phyloP scores from a whole-genome alignment of 768 basidiomycete genomes.

The Dictyophora rubrovolvata region DNA sequence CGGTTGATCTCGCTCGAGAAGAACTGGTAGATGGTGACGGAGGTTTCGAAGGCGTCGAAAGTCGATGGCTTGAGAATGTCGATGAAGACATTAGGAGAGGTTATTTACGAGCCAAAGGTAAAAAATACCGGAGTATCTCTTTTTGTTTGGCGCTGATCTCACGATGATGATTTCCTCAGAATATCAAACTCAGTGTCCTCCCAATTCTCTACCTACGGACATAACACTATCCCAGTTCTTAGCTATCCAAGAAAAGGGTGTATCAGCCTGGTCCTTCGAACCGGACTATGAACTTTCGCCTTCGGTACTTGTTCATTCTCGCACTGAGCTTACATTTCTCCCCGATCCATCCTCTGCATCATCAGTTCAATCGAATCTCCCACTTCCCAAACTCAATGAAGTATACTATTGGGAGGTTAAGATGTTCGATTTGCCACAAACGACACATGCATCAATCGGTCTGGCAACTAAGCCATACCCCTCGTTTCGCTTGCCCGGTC shows the following conservation, averaged over 20 bases:
- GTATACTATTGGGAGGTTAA: slow-evolving; percentile 99
- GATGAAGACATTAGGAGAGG: slow-evolving; percentile 53
- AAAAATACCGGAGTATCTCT: background rate
- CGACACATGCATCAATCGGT: slow-evolving; percentile 85
- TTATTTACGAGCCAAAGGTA: slow-evolving; percentile 80
- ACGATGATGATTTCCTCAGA: slow-evolving; percentile 34
- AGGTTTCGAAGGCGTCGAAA: slow-evolving; percentile 85
- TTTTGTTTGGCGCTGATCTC: slow-evolving; percentile 1
- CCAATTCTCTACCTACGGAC: slow-evolving; percentile 94
- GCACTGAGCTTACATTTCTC: slow-evolving; percentile 97
- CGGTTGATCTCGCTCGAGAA: slow-evolving; percentile 85
- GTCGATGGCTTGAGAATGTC: slow-evolving; percentile 85
- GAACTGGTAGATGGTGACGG: slow-evolving; percentile 88
- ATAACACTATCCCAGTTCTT: slow-evolving; percentile 98
- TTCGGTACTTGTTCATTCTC: slow-evolving; percentile 84
- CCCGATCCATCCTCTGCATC: slow-evolving; percentile 92
- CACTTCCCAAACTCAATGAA: slow-evolving; percentile 94
- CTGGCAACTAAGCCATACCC: slow-evolving; percentile 97
- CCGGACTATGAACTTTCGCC: slow-evolving; percentile 95
- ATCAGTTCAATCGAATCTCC: slow-evolving; percentile 92
- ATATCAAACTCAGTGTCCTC: slow-evolving; percentile 79
- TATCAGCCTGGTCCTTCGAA: slow-evolving; percentile 98
- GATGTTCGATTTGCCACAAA: slow-evolving; percentile 90
- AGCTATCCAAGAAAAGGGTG: slow-evolving; percentile 98
- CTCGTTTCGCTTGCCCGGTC: slow-evolving; percentile 83